Percentiles rank a stretch among this genome's conserved stretches.
Evolutionary conservation across 2,329 filamentous ascomycete species (phyloP).

Genomic region (Neurospora sp.): DNA sequence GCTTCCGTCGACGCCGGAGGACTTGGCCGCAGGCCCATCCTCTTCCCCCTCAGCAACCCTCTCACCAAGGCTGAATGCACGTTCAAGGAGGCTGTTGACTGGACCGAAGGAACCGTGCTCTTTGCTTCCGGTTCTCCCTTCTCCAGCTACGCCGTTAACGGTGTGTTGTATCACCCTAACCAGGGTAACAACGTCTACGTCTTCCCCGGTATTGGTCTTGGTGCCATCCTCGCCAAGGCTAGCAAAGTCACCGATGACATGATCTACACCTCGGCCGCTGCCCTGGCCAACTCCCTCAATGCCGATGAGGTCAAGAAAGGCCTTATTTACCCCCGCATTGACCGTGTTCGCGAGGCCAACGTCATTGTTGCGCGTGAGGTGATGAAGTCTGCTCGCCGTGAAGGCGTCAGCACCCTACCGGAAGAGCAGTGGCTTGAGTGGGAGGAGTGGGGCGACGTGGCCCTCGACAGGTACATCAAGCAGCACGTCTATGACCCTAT

Average conservation of each 20-base stretch:
- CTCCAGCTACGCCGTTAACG: conserved; percentile 55
- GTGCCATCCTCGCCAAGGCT: conserved; percentile 83
- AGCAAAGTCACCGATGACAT: conserved; percentile 84
- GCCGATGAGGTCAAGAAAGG: conserved; percentile 72
- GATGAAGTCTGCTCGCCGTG: conserved; percentile 81
- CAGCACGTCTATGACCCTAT: conserved; percentile 50
- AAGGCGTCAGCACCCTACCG: conserved; percentile 61
- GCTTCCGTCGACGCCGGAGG: conserved; percentile 52
- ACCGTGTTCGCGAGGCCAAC: conserved; percentile 84
- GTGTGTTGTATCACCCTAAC: conserved; percentile 63
- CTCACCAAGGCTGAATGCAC: conserved; percentile 96
- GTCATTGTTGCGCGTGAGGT: conserved; percentile 81
- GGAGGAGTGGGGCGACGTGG: conserved; percentile 61
- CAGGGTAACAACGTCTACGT: conserved; percentile 87
- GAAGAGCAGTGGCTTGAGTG: conserved; percentile 64
- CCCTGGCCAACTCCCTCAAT: conserved; percentile 69
- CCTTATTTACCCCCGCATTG: conserved; percentile 83
- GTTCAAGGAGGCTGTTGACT: conserved; percentile 82
- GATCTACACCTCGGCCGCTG: conserved; percentile 88
- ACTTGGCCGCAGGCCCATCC: conserved; percentile 70
- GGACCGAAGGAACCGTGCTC: conserved; percentile 84
- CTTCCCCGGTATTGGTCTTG: conserved; percentile 92
- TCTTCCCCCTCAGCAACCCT: conserved; percentile 95
- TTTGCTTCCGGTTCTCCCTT: conserved; percentile 96
- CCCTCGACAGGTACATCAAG: conserved; percentile 51